Evolutionary conservation across 352 stramenopile genomes (phyloP), one percentile per base, ranked within the genome.

Genomic region (Globisporangium apiculatum): DNA sequence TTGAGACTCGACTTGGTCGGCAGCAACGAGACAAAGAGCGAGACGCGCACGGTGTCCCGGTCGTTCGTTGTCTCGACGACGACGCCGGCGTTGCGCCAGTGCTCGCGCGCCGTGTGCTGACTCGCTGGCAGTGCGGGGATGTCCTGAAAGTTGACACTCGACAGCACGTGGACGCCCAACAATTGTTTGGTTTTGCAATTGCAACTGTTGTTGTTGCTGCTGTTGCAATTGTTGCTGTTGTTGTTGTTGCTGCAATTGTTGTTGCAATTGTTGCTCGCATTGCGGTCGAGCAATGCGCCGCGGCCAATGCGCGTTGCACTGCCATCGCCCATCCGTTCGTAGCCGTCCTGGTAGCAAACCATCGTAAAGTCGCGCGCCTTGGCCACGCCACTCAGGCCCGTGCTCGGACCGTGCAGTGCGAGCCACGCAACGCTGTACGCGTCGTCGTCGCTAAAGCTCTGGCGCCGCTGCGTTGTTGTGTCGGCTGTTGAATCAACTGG

Each of bases 371-470:
- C 79, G 52, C 71, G 68, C 45, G 63, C 55, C 56, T 69, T 77
- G 43, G 86, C 75, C 9, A 62, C 58, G 43, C 57, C 71, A 2
- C 64, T 64, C 36, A 76, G 58, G 40, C 67, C 73, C 8, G 67
- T 60, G 42, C 42, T 47, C 17, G 76, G 66, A 11, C 64, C 61
- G 37, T 74, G 73, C 43, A 90, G 70, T 40, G 77, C 68, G 42
- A 90, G 58, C 79, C 79, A 90, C 53, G 87, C 75, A 56, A 87
- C 79, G 14, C 66, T 71, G 63, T 87, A 90, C 40, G 72, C 72
- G 64, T 90, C 79, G 50, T 90, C 77, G 50, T 90, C 69, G 9
- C 60, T 75, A 57, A 70, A 83, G 48, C 65, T 80, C 36, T 64
- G 38, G 38, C 59, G 59, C 24, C 24, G 51, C 52, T 42, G 65